These are phyloP conservation scores for Aspergillus spinulosporus DNA, from an alignment of 2,329 filamentous ascomycete genomes.

Conservation along the genomic window DNA sequence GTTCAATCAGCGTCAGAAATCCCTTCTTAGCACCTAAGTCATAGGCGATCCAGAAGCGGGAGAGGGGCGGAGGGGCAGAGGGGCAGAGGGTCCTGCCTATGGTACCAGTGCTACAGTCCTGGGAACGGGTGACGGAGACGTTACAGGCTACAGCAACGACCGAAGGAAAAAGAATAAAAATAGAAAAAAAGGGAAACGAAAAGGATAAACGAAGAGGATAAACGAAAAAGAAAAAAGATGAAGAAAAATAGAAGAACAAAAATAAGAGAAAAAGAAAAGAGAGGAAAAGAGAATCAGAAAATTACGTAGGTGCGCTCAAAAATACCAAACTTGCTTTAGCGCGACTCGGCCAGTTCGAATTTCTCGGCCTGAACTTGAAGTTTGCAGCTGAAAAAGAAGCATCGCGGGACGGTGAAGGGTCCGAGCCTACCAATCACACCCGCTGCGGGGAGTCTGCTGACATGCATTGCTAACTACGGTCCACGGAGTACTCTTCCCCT, in stretches of 20 bases:
- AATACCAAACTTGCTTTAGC: constrained; percentile 40
- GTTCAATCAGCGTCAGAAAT: constrained; percentile 7
- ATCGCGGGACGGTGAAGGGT: neutral
- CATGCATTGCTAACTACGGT: constrained; percentile 1
- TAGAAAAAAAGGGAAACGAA: no score
- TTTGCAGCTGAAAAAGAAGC: constrained; percentile 5
- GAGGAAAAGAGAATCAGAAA: neutral
- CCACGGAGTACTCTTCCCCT: neutral
- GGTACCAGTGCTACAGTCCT: constrained; percentile 37
- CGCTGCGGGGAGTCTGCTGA: constrained; percentile 17
- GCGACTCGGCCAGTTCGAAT: constrained; percentile 27
- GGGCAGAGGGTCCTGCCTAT: constrained; percentile 27
- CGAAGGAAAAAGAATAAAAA: no score
- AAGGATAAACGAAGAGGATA: no score
- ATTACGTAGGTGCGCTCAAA: constrained; percentile 22
- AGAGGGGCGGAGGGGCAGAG: constrained; percentile 18
- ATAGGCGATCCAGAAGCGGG: constrained; percentile 14
- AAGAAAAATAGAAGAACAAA: no score
- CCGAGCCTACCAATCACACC: constrained; percentile 8
- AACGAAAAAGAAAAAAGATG: no score
- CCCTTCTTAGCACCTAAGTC: neutral
- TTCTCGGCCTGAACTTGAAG: neutral
- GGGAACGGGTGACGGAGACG: constrained; percentile 28
- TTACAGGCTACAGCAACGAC: constrained; percentile 1
- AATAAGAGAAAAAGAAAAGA: no score